A percentile compares a stretch with the other conserved stretches of the same genome.
phyloP scores from a whole-genome alignment of 768 basidiomycete genomes.

The Suillus plorans region DNA sequence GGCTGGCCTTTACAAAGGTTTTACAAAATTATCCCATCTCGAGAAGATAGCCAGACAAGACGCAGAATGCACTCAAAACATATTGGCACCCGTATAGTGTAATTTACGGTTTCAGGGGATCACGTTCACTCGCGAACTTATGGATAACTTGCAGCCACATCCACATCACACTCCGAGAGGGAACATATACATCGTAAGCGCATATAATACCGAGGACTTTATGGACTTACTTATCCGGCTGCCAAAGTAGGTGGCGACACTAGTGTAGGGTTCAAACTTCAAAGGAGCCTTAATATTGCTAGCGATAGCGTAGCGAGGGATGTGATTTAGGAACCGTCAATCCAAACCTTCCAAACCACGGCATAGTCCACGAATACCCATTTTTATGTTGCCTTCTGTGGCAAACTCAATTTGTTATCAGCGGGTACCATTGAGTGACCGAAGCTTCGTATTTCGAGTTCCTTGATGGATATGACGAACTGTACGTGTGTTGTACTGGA shows the following conservation, averaged over 20 bases:
- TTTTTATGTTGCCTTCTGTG: background rate
- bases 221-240: slow-evolving; percentile 1
- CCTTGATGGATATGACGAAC: background rate
- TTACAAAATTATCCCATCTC: background rate
- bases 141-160: background rate
- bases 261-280: background rate
- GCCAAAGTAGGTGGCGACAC: background rate
- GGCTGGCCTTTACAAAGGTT: background rate
- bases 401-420: slow-evolving; percentile 5
- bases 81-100: background rate
- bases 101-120: background rate
- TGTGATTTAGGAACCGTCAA: background rate
- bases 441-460: background rate
- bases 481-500: background rate
- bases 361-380: background rate
- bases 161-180: background rate
- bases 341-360: background rate
- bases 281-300: background rate
- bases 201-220: slow-evolving; percentile 4
- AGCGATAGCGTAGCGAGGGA: slow-evolving; percentile 2
- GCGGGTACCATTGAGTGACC: background rate
- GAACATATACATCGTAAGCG: background rate
- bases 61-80: background rate
- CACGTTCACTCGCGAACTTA: background rate
- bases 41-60: background rate